Evolutionary conservation across 2,329 filamentous ascomycete species (phyloP).

Genomic region (Nectriaceae sp.): DNA sequence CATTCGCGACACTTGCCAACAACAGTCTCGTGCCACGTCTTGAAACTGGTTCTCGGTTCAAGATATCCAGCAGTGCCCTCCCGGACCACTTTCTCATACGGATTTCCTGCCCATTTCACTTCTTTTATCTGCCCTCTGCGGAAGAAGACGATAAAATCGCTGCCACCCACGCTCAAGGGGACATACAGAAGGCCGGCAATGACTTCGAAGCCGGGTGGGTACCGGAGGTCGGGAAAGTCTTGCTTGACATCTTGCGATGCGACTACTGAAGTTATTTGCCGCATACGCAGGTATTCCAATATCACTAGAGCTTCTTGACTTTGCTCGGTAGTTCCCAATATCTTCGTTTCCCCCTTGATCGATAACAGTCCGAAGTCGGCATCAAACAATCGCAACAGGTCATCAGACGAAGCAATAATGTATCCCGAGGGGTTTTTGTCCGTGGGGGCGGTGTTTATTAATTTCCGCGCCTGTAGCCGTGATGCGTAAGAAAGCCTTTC

Average conservation of each 20-base stretch:
- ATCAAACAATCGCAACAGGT: constrained; percentile 80
- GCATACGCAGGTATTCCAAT: constrained; percentile 80
- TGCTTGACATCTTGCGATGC: constrained; percentile 73
- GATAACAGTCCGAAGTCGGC: constrained; percentile 85
- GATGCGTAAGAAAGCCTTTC: constrained; percentile 86
- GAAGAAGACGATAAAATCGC: constrained; percentile 90
- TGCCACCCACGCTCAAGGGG: constrained; percentile 72
- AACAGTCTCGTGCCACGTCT: constrained; percentile 78
- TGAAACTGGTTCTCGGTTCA: constrained; percentile 79
- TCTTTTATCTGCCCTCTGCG: constrained; percentile 74
- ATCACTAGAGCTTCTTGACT: constrained; percentile 83
- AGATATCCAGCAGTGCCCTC: constrained; percentile 73
- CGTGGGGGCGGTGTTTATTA: constrained; percentile 83
- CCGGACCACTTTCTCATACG: constrained; percentile 76
- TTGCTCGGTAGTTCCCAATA: constrained; percentile 72
- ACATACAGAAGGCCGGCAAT: constrained; percentile 82
- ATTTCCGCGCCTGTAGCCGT: constrained; percentile 79
- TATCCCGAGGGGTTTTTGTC: constrained; percentile 84
- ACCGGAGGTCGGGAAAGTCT: constrained; percentile 81
- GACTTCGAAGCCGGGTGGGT: constrained; percentile 75
- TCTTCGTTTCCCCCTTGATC: constrained; percentile 86
- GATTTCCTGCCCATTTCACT: constrained; percentile 85
- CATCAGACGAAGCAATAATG: constrained; percentile 86
- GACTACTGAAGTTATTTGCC: constrained; percentile 72
- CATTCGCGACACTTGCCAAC: constrained; percentile 83